Evolutionary conservation across 805 yeast species (phyloP), one percentile per base, ranked within the genome.

Genomic region (Metschnikowia colocasiae): DNA sequence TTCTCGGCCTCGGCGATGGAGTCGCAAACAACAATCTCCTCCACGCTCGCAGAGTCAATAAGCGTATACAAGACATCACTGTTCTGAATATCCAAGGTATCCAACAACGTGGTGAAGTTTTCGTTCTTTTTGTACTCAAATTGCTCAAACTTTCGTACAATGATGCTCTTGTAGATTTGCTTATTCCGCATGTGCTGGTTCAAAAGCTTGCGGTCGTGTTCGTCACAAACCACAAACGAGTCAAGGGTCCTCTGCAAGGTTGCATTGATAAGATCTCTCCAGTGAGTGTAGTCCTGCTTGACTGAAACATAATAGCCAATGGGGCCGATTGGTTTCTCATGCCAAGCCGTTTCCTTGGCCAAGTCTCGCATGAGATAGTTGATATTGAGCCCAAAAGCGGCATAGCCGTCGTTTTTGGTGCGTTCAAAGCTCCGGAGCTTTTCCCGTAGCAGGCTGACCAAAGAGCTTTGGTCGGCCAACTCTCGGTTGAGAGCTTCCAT

Each of bases 271-370:
- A 85, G 63, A 20, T 75, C 76, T 4, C 75, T 65, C 89, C 89
- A 91, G 25, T 68, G 61, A 18, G 72, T 65, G 55, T 65, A 79
- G 7, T 75, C 81, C 1, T 67, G 61, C 57, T 80, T 85, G 12
- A 92, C 68, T 4, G 77, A 70, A 2, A 89, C 70, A 49, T 68
- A 67, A 3, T 72, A 54, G 1, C 96, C 97, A 2, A 92, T 52
- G 0, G 99, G 99, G 0, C 98, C 98, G 15, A 84, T 63, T 0
- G 96, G 95, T 30, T 58, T 59, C 2, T 62, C 56, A 15, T 72
- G 73, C 73, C 75, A 72, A 6, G 49, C 45, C 2, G 33, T 40
- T n/a, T 45, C 54, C 6, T 46, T 40, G 12, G 68, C 67, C 18
- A 54, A 75, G 4, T 68, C 77, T 3, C 59, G 53, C 20, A 82